These are phyloP conservation scores for Climacium dendroides DNA, from an alignment of 225 moss, liverwort and hornwort species.

Conservation along the genomic window DNA sequence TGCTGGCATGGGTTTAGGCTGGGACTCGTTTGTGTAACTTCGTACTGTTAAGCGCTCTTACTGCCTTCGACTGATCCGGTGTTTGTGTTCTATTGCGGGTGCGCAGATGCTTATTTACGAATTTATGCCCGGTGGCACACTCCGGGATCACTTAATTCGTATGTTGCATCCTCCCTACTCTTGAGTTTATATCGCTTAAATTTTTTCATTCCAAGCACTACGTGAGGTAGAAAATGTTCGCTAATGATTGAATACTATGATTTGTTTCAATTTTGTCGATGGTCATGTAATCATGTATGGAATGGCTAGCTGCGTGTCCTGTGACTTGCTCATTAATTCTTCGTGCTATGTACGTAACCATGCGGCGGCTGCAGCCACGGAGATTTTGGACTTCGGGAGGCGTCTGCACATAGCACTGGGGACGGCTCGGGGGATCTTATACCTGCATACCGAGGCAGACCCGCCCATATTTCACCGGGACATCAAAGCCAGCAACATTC, in stretches of 20 bases:
- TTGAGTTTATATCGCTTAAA: background rate
- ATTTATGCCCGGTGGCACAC: slow-evolving; percentile 62
- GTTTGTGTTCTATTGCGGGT: background rate
- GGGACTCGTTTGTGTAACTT: background rate
- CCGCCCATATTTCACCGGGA: slow-evolving; percentile 56
- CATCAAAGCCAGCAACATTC: slow-evolving; percentile 54
- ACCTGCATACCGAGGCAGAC: slow-evolving; percentile 49
- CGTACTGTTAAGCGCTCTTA: background rate
- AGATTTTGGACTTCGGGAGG: slow-evolving; percentile 38
- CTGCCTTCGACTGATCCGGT: background rate
- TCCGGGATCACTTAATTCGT: slow-evolving; percentile 64
- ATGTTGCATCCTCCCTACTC: background rate
- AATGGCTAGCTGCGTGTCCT: background rate
- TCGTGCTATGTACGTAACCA: background rate
- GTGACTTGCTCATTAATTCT: background rate
- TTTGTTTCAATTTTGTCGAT: background rate
- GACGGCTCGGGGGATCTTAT: slow-evolving; percentile 35
- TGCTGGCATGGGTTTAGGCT: background rate
- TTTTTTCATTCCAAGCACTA: background rate
- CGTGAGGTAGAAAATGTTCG: background rate
- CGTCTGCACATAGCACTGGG: slow-evolving; percentile 61
- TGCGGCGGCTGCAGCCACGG: slow-evolving; percentile 9
- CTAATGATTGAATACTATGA: background rate
- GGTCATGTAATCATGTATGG: background rate
- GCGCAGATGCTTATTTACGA: slow-evolving; percentile 72